A percentile compares a stretch with the other conserved stretches of the same genome.
Evolutionary conservation across 2,329 filamentous ascomycete species (phyloP).

Genomic region (Epichloe uncinata): DNA sequence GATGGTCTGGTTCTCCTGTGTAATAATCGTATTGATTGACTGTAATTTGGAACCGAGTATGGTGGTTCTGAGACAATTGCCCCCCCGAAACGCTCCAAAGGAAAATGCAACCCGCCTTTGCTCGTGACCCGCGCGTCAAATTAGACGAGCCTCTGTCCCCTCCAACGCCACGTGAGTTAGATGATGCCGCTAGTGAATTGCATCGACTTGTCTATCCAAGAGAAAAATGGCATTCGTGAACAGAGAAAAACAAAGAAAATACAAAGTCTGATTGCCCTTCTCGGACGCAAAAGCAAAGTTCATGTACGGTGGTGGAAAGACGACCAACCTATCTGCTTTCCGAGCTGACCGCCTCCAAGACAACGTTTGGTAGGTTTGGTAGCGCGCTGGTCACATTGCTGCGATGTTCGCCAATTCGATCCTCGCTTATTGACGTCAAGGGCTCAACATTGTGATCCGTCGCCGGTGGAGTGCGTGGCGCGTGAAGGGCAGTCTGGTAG

Average conservation of each 20-base stretch:
- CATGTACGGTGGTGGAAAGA: neutral
- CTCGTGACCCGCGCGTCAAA: neutral
- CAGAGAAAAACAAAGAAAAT: neutral
- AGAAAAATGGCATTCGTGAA: neutral
- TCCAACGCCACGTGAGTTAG: neutral
- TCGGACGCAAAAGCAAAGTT: neutral
- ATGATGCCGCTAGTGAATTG: neutral
- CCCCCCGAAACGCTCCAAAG: neutral
- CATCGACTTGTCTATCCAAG: neutral
- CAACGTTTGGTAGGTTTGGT: neutral
- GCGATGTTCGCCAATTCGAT: slow-evolving; percentile 12
- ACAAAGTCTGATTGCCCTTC: neutral
- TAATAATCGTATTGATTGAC: neutral
- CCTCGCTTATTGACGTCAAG: slow-evolving; percentile 20
- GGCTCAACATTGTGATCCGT: slow-evolving; percentile 17
- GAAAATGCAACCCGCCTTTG: neutral
- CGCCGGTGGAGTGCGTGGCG: slow-evolving; percentile 34
- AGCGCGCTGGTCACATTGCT: neutral
- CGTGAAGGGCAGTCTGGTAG: slow-evolving; percentile 48
- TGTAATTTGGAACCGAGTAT: neutral
- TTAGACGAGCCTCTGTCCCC: neutral
- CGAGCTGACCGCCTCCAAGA: neutral
- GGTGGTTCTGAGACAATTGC: neutral
- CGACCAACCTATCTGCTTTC: neutral
- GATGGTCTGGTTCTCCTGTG: no score